Base-by-base conservation (phyloP, 768 basidiomycete species). In the Coprinopsis cinerea region DNA sequence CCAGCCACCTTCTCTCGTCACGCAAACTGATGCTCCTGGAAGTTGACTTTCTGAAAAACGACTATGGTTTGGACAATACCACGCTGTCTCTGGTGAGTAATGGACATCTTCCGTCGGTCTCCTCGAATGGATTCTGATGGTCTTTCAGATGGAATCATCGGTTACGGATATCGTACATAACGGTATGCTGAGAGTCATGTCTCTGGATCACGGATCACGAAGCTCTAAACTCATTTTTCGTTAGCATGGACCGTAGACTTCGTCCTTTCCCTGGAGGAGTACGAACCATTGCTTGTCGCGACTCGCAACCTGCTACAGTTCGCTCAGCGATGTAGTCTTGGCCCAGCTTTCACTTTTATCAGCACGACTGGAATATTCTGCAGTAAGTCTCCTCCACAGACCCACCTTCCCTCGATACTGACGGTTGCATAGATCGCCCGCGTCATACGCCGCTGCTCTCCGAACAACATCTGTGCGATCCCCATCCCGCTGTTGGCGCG, bases 191-290 rank as follows among this genome's bases (percentile, higher is more conserved):
- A 15, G 45, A 40, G 7, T 39, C 10, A 1, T 53, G 22, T 14
- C 7, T 47, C 22, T 47, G 17, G n/a, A 47, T 44, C 25, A 4
- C n/a, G 26, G 7, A 32, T 39, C n/a, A 34, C 30, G 9, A n/a
- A n/a, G n/a, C 9, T 22, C 17, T 22, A 25, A 34, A 15, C 45
- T 51, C 25, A 52, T 43, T 41, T 13, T 23, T 22, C 11, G 26
- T 20, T 30, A 61, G 72, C 70, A 15, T 74, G 72, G 72, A 62
- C 55, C 11, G 65, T 72, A 10, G 64, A 74, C 52, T 74, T 74
- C 61, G 44, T 50, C 14, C 35, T 49, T 1, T 30, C 53, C 20
- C 44, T 57, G 11, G 37, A 17, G 1, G 50, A 45, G 4, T 43
- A 54, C 18, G 55, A 57, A 36, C 49, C 48, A 37, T 48, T 54